Conservation (phyloP, 1,139 yeast species). For the Protomyces lactucae-debilis region DNA sequence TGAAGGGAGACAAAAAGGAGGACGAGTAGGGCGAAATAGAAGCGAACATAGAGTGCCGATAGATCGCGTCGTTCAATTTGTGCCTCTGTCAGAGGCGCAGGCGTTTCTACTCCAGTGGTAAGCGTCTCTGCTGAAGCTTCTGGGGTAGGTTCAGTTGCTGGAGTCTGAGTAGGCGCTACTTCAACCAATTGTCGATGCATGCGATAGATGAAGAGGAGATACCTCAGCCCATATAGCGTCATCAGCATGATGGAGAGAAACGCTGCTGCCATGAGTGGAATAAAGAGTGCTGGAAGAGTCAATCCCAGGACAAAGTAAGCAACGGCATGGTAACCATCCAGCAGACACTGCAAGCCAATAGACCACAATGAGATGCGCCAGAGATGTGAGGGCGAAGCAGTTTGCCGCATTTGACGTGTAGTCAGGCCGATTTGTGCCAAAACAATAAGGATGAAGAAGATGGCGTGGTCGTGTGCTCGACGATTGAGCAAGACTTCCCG, state of each 20-base stretch:
- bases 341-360: constrained; percentile 51
- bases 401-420: constrained; percentile 61
- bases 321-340: constrained; percentile 66
- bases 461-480: background rate
- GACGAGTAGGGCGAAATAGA: constrained; percentile 55
- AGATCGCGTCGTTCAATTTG: constrained; percentile 42
- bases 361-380: constrained; percentile 65
- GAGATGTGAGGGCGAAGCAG: constrained; percentile 75
- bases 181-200: constrained; percentile 63
- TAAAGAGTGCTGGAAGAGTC: constrained; percentile 52
- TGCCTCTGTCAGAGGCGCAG: constrained; percentile 35
- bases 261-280: constrained; percentile 65
- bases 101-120: constrained; percentile 33
- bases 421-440: constrained; percentile 49
- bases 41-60: constrained; percentile 58
- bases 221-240: constrained; percentile 71
- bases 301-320: constrained; percentile 57
- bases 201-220: constrained; percentile 61
- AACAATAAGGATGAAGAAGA: constrained; percentile 40
- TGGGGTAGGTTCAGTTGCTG: background rate
- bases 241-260: constrained; percentile 66
- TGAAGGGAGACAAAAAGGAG: constrained; percentile 57
- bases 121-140: background rate
- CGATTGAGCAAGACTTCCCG: background rate
- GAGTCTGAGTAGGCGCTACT: background rate